Base-by-base conservation (phyloP, 2,329 filamentous ascomycete species). In the Amauroascus niger region DNA sequence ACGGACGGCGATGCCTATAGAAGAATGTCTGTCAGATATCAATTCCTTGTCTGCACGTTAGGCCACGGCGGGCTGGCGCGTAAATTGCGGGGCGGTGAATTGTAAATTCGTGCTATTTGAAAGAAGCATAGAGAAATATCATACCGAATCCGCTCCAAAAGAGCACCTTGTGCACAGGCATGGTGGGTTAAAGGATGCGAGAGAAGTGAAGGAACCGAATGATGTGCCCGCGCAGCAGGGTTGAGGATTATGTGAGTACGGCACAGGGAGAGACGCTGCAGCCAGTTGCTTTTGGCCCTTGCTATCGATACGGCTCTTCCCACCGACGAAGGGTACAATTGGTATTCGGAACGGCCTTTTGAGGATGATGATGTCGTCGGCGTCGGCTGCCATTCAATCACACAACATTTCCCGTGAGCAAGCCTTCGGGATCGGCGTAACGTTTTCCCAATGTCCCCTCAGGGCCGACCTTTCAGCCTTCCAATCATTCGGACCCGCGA, bases 1-100 rank as follows among this genome's bases (percentile, higher is more conserved):
- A 64, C 91, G 87, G 67, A 90, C 86, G 68, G 87, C 89, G 65
- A 96, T 75, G 78, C 93, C 93, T 98, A 64, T 55, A 18, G 26
- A 39, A 18, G 33, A 20, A 32, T 8, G 24, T 9, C 16, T 24
- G 50, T 47, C 20, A 43, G 49, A 33, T 33, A 11, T 33, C 18
- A 6, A n/a, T 13, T 35, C 13, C 13, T n/a, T n/a, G n/a, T 16
- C 7, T 43, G 20, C 39, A n/a, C 14, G 20, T 24, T 2, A 9
- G 14, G 7, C 13, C n/a, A 11, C 16, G 22, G 3, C 6, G 20
- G 22, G 43, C 3, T 32, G 5, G 13, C 5, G 20, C 20, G 7
- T 9, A 20, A 4, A 24, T 43, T 18, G 6, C 7, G 11, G 14
- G 13, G 20, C 20, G 11, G 39, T 43, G 24, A 13, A 43, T 24